Percentiles rank a stretch among this genome's conserved stretches.
Evolutionary conservation across 2,329 filamentous ascomycete species (phyloP).

Genomic region (Cadophora sp.): DNA sequence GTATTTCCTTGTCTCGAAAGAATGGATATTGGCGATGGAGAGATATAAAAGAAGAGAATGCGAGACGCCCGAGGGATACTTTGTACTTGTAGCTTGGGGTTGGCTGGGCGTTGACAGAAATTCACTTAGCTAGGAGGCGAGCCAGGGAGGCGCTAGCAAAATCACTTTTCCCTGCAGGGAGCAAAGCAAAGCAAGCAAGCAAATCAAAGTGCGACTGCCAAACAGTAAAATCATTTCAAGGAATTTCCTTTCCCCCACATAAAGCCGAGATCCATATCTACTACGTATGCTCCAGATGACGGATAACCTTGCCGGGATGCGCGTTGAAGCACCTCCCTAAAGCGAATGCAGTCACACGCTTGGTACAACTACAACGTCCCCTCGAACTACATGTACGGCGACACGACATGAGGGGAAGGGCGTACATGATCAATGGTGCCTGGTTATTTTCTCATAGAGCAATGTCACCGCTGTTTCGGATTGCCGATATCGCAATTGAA

Average conservation of each 20-base stretch:
- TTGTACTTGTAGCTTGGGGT: constrained; percentile 17
- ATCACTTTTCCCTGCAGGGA: constrained; percentile 8
- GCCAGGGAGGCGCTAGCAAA: constrained; percentile 10
- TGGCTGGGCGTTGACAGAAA: constrained; percentile 10
- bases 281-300: constrained; percentile 4
- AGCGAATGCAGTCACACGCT: constrained; percentile 2
- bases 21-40: background rate
- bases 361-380: no score
- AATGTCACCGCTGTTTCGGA: background rate
- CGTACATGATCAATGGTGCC: background rate
- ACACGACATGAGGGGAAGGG: constrained; percentile 5
- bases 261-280: constrained; percentile 21
- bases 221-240: constrained; percentile 5
- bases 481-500: constrained; percentile 12
- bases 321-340: background rate
- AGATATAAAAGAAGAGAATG: constrained; percentile 2
- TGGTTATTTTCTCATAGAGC: background rate
- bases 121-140: constrained; percentile 1
- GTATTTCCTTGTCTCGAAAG: constrained; percentile 7
- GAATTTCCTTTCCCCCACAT: constrained; percentile 21
- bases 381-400: no score
- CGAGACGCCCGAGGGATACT: constrained; percentile 4
- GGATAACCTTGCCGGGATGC: constrained; percentile 6
- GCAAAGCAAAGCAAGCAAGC: no score
- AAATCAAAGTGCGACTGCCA: background rate